phyloP scores from a whole-genome alignment of 345 rosid species.

The Kandelia obovata region DNA sequence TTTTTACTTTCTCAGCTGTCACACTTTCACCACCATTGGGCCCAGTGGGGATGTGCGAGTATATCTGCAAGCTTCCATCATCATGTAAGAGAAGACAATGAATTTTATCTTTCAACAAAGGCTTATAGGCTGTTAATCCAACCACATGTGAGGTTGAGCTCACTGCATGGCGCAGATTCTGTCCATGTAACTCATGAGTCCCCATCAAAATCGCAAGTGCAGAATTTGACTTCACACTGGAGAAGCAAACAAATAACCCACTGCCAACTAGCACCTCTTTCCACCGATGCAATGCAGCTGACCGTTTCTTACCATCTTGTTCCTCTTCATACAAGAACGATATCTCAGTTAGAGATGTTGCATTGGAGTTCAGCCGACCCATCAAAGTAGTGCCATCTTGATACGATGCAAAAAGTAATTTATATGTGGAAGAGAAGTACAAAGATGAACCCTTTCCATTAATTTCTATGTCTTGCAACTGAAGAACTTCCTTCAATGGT shows the following conservation, averaged over 20 bases:
- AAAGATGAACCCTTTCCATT: slow-evolving; percentile 78
- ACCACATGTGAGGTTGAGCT: slow-evolving; percentile 82
- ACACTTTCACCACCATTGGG: slow-evolving; percentile 59
- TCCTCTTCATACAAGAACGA: slow-evolving; percentile 75
- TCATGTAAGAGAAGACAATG: slow-evolving; percentile 95
- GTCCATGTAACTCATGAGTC: slow-evolving; percentile 60
- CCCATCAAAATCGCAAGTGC: slow-evolving; percentile 67
- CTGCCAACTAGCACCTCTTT: slow-evolving; percentile 72
- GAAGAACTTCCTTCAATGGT: slow-evolving; percentile 73
- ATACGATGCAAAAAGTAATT: slow-evolving; percentile 74
- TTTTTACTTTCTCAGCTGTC: slow-evolving; percentile 76
- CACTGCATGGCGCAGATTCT: slow-evolving; percentile 73
- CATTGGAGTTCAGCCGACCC: slow-evolving; percentile 67
- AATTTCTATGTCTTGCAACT: slow-evolving; percentile 54
- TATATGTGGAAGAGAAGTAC: slow-evolving; percentile 72
- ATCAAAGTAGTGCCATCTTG: slow-evolving; percentile 82
- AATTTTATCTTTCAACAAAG: slow-evolving; percentile 83
- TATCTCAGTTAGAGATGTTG: slow-evolving; percentile 57
- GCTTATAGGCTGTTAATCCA: slow-evolving; percentile 90
- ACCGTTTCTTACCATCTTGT: slow-evolving; percentile 58
- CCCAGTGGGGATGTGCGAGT: slow-evolving; percentile 61
- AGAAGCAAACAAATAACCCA: slow-evolving; percentile 80
- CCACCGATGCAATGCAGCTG: slow-evolving; percentile 93
- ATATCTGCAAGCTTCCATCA: slow-evolving; percentile 98
- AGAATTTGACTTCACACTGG: slow-evolving; percentile 67